Base-by-base conservation (phyloP, 202 grass and related monocot species). In the Saccharum hybrid region DNA sequence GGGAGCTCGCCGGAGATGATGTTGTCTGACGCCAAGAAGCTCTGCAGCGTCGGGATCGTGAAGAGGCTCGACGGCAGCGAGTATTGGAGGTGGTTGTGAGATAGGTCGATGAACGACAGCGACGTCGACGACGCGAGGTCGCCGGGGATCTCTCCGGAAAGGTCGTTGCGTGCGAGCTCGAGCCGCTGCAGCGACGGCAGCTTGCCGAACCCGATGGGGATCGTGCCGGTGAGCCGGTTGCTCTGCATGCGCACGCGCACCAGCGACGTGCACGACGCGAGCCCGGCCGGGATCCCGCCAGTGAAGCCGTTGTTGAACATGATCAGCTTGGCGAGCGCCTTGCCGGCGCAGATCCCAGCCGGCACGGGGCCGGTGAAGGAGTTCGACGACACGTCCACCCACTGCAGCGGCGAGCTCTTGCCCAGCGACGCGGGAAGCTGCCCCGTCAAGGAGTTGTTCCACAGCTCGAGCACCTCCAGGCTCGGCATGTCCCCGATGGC, bases 371-470 rank as follows among this genome's bases (percentile, higher is more conserved):
- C 94, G 4, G 82, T 88, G 34, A 97, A 77, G 9, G 77, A 42
- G 76, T 97, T 97, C 1, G 94, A 94, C 9, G 94, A 97, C 57
- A 97, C 94, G 72, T 97, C 94, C 30, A 97, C 72, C 94, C 94
- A 97, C 87, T 97, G 92, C 67, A 97, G 11, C 14, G 88, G 76
- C 52, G 94, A 88, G 76, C 60, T 93, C 66, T 71, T 76, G 34
- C 94, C 94, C 3, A 97, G 92, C 67, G 48, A 42, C n/a, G 78
- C 68, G 0, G 94, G 94, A 0, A 97, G 94, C 7, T 77, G 43
- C 3, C 94, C 94, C 0, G 92, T 90, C 26, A 97, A 46, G 0
- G 94, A 94, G 87, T 97, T 97, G 63, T 97, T 97, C 94, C 94
- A 97, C 0, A 97, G 93, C 88, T 94, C 94, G 69, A 97, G 79